A percentile compares a stretch with the other conserved stretches of the same genome.
phyloP scores from a whole-genome alignment of 139 green algal species.

The Chlorella vulgaris region DNA sequence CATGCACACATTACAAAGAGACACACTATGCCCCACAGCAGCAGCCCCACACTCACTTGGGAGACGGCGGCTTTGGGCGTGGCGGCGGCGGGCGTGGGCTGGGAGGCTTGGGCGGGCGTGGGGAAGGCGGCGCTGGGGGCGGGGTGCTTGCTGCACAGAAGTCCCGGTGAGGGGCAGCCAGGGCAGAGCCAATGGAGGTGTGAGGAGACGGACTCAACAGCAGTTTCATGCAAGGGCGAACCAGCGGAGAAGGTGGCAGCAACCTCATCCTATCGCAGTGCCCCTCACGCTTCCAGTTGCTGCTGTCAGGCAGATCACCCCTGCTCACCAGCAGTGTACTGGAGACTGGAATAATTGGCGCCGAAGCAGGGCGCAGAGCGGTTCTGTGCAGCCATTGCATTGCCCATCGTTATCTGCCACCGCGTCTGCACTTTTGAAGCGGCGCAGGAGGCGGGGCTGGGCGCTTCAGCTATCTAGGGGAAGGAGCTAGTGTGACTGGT shows the following conservation, averaged over 20 bases:
- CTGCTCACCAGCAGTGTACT: constrained; percentile 7
- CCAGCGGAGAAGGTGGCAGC: too few relatives aligned
- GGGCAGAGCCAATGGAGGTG: neutral
- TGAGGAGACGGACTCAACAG: too few relatives aligned
- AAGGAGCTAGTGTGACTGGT: too few relatives aligned
- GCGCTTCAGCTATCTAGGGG: too few relatives aligned
- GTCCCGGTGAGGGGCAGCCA: neutral
- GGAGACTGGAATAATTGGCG: neutral
- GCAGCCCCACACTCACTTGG: too few relatives aligned
- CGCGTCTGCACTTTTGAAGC: neutral
- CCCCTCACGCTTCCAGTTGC: too few relatives aligned
- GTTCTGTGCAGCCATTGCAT: neutral
- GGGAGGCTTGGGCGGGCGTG: neutral
- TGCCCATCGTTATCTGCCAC: neutral
- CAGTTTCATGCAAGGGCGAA: too few relatives aligned
- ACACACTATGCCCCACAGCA: too few relatives aligned
- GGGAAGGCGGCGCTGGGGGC: neutral
- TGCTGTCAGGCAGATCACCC: too few relatives aligned
- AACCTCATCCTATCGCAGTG: too few relatives aligned
- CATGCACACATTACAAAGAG: too few relatives aligned
- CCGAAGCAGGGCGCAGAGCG: neutral
- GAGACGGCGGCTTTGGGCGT: neutral
- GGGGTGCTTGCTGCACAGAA: constrained; percentile 19
- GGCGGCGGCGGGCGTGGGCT: neutral
- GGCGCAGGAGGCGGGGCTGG: neutral